Evolutionary conservation across 257 asterid genomes (phyloP), one percentile per base, ranked within the genome.

Genomic region (Ocimum tenuiflorum): DNA sequence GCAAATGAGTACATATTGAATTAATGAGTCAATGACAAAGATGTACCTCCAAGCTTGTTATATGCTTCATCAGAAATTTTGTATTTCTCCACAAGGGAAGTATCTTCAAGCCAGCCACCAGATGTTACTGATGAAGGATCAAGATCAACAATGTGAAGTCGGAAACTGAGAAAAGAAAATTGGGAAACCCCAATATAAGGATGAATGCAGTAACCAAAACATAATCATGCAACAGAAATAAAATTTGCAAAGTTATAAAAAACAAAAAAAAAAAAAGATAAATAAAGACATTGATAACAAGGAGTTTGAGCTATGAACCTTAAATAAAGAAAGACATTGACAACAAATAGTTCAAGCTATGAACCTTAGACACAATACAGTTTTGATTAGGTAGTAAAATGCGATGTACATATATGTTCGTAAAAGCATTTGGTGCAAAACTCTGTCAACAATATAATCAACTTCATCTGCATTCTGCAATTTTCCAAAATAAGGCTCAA

Each of bases 71-170:
- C 97, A 45, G 99, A 89, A 65, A 92, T 92, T 39, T 83, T 92
- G 78, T 86, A 92, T 79, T 89, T 92, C 81, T 92, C 99, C 70
- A 89, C 99, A 35, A 87, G 92, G 57, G 99, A 89, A 39, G 96
- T 87, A 62, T 92, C 94, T 57, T 92, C 99, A 72, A 92, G 80
- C 99, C 99, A 92, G 81, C 99, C 97, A 51, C 99, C 99, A 71
- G 97, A 84, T 38, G 96, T 85, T 46, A 92, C 80, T 10, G 99
- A 92, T 54, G 91, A 83, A 69, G 99, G 97, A 78, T 92, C 99
- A 14, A 80, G 87, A 79, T 89, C 99, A 75, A 82, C 77, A 47
- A 89, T 77, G 60, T 92, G 99, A 62, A 92, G 67, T 77, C 89
- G 88, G 60, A 78, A 89, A 66, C 97, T 92, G 55, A 81, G 64